These are phyloP conservation scores for Fusarium sp. DNA, from an alignment of 2,329 filamentous ascomycete genomes.

Conservation along the genomic window DNA sequence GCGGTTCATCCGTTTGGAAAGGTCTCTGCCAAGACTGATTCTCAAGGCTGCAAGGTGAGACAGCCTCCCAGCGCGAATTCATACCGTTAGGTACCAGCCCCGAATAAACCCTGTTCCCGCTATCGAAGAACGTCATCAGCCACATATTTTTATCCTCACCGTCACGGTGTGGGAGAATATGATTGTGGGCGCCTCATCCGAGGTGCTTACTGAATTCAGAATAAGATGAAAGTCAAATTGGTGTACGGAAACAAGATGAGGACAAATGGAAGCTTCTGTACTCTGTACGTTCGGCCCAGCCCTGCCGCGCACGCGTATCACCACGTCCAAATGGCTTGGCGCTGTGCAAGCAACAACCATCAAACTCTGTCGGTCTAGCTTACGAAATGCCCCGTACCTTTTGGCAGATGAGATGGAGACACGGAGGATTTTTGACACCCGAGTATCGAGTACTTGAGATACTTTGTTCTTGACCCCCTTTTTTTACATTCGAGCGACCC, in stretches of 20 bases:
- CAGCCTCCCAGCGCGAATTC: not conserved
- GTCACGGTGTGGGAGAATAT: not conserved
- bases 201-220: slow-evolving; percentile 5
- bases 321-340: slow-evolving; percentile 25
- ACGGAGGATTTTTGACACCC: slow-evolving; percentile 1
- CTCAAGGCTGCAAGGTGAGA: not conserved
- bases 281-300: slow-evolving; percentile 6
- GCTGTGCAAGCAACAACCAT: slow-evolving; percentile 6
- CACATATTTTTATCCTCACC: slow-evolving; percentile 5
- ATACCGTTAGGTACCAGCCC: not conserved
- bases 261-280: slow-evolving; percentile 2
- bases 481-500: not conserved
- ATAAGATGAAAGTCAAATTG: slow-evolving; percentile 1
- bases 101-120: not conserved
- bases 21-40: not conserved
- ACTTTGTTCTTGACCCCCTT: slow-evolving; percentile 17
- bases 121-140: slow-evolving; percentile 16
- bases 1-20: not conserved
- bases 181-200: slow-evolving; percentile 2
- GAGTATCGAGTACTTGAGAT: slow-evolving; percentile 33
- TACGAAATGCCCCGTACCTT: not conserved
- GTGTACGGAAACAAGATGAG: slow-evolving; percentile 7
- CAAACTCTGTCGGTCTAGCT: slow-evolving; percentile 15
- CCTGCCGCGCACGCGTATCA: slow-evolving; percentile 17
- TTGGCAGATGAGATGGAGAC: not conserved